Conservation (phyloP, 192 early-diverging fungal genomes). For the Coemansia sp. region DNA sequence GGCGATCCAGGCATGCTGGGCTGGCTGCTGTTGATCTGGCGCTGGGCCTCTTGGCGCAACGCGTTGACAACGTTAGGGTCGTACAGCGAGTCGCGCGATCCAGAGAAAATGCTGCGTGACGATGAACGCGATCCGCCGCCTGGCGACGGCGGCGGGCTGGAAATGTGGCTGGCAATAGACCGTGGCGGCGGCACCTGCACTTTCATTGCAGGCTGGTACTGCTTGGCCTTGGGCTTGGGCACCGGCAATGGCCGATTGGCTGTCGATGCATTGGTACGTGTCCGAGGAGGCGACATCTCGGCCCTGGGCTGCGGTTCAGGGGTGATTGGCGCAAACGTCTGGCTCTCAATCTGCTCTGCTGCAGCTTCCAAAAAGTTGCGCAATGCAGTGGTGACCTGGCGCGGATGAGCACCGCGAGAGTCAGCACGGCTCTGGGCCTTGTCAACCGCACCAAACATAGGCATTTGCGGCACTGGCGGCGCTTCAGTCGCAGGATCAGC, state of each 20-base stretch:
- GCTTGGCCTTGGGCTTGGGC: conserved; percentile 13
- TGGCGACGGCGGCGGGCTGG: conserved; percentile 22
- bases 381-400: conserved; percentile 41
- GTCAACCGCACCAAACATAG: conserved; percentile 12
- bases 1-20: conserved; percentile 22
- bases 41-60: conserved; percentile 51
- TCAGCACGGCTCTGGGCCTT: conserved; percentile 8
- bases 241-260: conserved; percentile 26
- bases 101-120: conserved; percentile 48
- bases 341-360: conserved; percentile 53
- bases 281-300: neutral
- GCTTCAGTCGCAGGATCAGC: conserved; percentile 5
- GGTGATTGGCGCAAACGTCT: conserved; percentile 26
- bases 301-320: conserved; percentile 17
- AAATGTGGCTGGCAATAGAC: conserved; percentile 5
- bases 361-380: conserved; percentile 54
- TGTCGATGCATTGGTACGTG: neutral
- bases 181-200: conserved; percentile 7
- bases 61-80: conserved; percentile 52
- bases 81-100: conserved; percentile 45
- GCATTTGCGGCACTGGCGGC: conserved; percentile 42
- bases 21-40: conserved; percentile 53
- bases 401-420: conserved; percentile 14
- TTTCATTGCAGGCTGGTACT: neutral
- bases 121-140: conserved; percentile 8